Evolutionary conservation across 805 yeast species (phyloP), one percentile per base, ranked within the genome.

Genomic region (baker's yeast (Saccharomyces cerevisiae)): DNA sequence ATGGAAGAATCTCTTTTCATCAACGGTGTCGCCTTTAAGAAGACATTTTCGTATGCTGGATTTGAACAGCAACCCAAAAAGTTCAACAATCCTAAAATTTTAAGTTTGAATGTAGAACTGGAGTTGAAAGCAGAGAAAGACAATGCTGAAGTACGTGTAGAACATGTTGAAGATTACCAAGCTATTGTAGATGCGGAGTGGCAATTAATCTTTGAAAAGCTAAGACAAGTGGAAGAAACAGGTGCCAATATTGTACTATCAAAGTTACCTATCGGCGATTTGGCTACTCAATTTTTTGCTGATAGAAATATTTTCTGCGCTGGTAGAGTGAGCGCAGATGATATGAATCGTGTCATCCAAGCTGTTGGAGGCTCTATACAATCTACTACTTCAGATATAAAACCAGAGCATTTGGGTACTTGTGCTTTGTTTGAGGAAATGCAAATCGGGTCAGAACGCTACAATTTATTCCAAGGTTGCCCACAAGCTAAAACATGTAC

Each of bases 141-240:
- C 71, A 94, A 94, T 69, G 99, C 99, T 9, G 99, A 94, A 76
- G 98, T 94, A 32, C 82, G 99, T 62, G 94, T 94, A 51, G 95
- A 89, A 65, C 86, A 90, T 70, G 97, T 94, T 53, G 80, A 82
- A 55, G 97, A 92, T 64, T 94, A 94, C 73, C 99, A 94, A 76
- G 89, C 85, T 32, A 86, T 94, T 55, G 99, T 94, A 21, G 98
- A 94, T 72, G 99, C 99, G n/a, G 99, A 94, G 73, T 94, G 99
- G 98, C 82, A 88, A 70, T 87, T 94, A 61, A 94, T 94, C 60
- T 78, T 87, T 64, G 80, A 85, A 67, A 94, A 94, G 73, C 79
- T 94, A 61, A 86, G 88, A 65, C 85, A 89, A 51, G 86, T 94
- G 60, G 85, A 82, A 62, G 79, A 77, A 27, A 79, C 96, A 2